Percentiles rank a stretch among this genome's conserved stretches.
phyloP scores from a whole-genome alignment of 2,329 filamentous ascomycete species.

The Conoideocrella luteorostrata region DNA sequence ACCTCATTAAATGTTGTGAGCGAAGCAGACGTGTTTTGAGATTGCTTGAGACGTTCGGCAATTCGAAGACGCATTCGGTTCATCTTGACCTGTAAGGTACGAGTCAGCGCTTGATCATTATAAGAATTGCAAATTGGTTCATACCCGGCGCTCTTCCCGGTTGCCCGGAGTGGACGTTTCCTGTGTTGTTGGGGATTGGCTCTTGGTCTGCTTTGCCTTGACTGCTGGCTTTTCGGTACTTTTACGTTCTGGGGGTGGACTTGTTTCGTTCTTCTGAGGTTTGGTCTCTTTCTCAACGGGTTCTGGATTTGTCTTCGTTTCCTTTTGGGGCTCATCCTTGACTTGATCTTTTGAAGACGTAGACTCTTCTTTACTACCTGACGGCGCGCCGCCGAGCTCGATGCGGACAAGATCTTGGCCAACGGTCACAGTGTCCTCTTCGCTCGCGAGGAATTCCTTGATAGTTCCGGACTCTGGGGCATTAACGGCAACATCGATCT shows the following conservation, averaged over 20 bases:
- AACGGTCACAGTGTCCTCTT: conserved; percentile 92
- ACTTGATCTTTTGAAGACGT: conserved; percentile 19
- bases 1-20: conserved; percentile 99
- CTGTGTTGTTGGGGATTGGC: conserved; percentile 15
- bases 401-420: conserved; percentile 86
- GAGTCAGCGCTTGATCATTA: background rate
- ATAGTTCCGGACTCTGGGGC: conserved; percentile 85
- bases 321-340: conserved; percentile 17
- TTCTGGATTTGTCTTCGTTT: background rate
- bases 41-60: conserved; percentile 96
- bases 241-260: conserved; percentile 28
- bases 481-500: conserved; percentile 97
- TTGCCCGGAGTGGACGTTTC: conserved; percentile 45
- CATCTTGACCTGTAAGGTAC: conserved; percentile 90
- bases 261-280: conserved; percentile 17
- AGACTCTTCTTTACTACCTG: conserved; percentile 32
- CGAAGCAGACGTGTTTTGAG: conserved; percentile 95
- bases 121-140: conserved; percentile 24
- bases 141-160: conserved; percentile 81
- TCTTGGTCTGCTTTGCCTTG: conserved; percentile 21
- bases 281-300: conserved; percentile 13
- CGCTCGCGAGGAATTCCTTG: conserved; percentile 83
- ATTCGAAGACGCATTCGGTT: conserved; percentile 98
- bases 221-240: conserved; percentile 22
- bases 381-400: conserved; percentile 62